Conservation (phyloP, 257 asterid species). For the Leonotis leonurus region DNA sequence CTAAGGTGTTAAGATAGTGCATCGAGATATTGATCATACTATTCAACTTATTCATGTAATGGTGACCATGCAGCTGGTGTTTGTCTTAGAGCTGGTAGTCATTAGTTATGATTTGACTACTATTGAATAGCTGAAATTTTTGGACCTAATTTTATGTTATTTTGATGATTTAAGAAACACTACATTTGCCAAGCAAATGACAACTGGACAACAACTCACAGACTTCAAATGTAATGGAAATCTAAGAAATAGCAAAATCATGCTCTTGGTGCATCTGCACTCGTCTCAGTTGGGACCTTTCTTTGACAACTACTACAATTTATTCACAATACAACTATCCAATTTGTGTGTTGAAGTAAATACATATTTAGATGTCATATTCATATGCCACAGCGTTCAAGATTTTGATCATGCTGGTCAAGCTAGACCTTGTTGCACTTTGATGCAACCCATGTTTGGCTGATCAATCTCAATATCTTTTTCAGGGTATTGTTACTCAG, state of each 20-base stretch:
- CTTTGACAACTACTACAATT: background rate
- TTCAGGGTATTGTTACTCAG: constrained; percentile 80
- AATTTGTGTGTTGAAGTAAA: background rate
- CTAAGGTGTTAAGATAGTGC: background rate
- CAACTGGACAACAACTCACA: background rate
- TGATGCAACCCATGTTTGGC: constrained; percentile 4
- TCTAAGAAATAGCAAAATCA: background rate
- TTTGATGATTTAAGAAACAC: background rate
- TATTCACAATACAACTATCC: background rate
- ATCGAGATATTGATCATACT: background rate
- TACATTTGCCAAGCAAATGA: background rate
- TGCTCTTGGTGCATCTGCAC: background rate
- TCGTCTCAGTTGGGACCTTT: background rate
- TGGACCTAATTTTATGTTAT: background rate
- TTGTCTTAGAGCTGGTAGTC: constrained; percentile 1
- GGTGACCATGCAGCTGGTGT: background rate
- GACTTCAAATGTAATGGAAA: background rate
- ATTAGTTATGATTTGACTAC: background rate
- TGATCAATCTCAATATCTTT: constrained; percentile 13
- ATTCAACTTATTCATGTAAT: background rate
- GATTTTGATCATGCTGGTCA: background rate
- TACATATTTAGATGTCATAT: background rate
- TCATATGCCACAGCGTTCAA: background rate
- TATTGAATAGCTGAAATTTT: background rate
- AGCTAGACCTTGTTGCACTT: background rate